Evolutionary conservation across 2,329 filamentous ascomycete genomes (phyloP).

Genomic region (Plenodomus tracheiphilus): DNA sequence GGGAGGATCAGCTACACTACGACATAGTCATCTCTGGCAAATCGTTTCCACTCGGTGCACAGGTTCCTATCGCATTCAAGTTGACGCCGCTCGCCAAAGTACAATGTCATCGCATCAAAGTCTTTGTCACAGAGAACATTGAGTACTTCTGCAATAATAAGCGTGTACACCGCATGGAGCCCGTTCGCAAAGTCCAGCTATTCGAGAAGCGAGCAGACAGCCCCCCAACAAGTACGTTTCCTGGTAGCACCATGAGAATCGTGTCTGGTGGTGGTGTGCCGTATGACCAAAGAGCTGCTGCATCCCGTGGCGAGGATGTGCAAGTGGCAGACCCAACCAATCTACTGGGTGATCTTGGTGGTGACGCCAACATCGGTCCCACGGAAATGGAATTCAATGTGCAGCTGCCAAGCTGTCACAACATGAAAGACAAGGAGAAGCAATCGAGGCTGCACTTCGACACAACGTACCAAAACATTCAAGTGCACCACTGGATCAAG

Average conservation of each 20-base stretch:
- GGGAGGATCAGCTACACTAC: conserved; percentile 94
- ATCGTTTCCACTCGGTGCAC: conserved; percentile 85
- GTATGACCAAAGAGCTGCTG: conserved; percentile 61
- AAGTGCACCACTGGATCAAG: conserved; percentile 97
- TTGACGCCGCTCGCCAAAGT: conserved; percentile 91
- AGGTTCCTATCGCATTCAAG: conserved; percentile 92
- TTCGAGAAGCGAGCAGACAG: conserved; percentile 88
- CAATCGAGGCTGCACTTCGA: conserved; percentile 76
- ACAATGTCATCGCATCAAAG: conserved; percentile 88
- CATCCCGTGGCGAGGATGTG: conserved; percentile 60
- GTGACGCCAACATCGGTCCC: conserved; percentile 77
- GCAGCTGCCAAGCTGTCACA: conserved; percentile 84
- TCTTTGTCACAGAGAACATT: conserved; percentile 85
- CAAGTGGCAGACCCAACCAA: conserved; percentile 64
- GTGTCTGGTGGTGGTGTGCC: conserved; percentile 80
- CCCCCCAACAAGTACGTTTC: conserved; percentile 71
- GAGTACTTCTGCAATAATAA: conserved; percentile 90
- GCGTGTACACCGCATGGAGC: conserved; percentile 81
- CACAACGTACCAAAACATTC: conserved; percentile 90
- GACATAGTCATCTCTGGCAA: conserved; percentile 96
- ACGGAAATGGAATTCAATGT: conserved; percentile 96
- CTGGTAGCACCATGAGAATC: conserved; percentile 74
- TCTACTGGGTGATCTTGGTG: conserved; percentile 74
- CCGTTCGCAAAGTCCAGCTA: conserved; percentile 78
- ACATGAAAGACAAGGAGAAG: conserved; percentile 74